Conservation (phyloP, 202 grass and related monocot genomes). For the Hordeum pubiflorum region DNA sequence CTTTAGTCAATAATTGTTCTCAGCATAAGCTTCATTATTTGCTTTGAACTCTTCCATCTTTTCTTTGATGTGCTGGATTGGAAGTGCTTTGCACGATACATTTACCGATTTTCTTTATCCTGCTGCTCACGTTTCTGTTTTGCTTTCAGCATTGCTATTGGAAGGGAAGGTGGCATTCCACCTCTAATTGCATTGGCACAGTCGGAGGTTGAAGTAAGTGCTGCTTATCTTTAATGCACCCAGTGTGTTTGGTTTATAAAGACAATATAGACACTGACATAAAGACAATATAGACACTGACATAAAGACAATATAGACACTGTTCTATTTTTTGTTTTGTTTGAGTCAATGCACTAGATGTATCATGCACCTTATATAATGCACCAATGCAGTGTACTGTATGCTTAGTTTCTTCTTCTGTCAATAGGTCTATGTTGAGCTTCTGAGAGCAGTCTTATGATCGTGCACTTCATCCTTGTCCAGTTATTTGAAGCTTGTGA, state of each 20-base stretch:
- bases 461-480: neutral
- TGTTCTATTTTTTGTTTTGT: neutral
- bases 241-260: neutral
- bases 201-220: conserved; percentile 5
- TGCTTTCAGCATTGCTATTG: neutral
- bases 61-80: neutral
- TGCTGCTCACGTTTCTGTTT: neutral
- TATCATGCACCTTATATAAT: neutral
- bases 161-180: conserved; percentile 1
- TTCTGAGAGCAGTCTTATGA: neutral
- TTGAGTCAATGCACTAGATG: neutral
- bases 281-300: neutral
- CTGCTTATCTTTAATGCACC: neutral
- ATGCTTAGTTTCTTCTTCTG: neutral
- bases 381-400: neutral
- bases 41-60: neutral
- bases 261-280: neutral
- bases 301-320: too few relatives aligned
- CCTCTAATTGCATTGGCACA: conserved; percentile 6
- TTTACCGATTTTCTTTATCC: neutral
- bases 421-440: neutral
- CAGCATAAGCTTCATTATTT: neutral
- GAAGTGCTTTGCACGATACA: neutral
- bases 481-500: neutral
- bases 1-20: neutral